These are phyloP conservation scores for Colletotrichum plurivorum DNA, from an alignment of 2,329 filamentous ascomycete species.

Conservation along the genomic window DNA sequence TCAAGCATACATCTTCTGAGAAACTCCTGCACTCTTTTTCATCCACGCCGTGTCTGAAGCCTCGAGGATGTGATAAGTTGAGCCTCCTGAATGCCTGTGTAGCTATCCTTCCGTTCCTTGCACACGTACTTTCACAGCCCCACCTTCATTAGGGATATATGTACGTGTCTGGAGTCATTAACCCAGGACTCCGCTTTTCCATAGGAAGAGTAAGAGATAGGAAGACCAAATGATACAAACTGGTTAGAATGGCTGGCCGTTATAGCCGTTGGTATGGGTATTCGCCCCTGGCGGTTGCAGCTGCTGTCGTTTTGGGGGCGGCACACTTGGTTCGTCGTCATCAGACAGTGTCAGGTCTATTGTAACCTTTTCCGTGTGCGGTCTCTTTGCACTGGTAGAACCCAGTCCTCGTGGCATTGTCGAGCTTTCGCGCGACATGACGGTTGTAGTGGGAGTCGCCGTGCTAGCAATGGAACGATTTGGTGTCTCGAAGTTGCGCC, in stretches of 20 bases:
- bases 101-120: slow-evolving; percentile 35
- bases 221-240: neutral
- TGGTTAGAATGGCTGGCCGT: slow-evolving; percentile 18
- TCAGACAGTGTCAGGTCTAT: slow-evolving; percentile 71
- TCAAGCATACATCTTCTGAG: slow-evolving; percentile 16
- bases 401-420: slow-evolving; percentile 52
- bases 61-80: slow-evolving; percentile 24
- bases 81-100: slow-evolving; percentile 36
- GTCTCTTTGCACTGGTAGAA: slow-evolving; percentile 62
- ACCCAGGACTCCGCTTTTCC: slow-evolving; percentile 6
- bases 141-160: slow-evolving; percentile 25
- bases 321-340: slow-evolving; percentile 67
- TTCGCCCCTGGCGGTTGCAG: slow-evolving; percentile 31
- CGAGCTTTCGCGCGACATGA: slow-evolving; percentile 54
- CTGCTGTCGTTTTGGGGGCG: slow-evolving; percentile 63
- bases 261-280: slow-evolving; percentile 32
- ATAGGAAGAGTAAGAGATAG: neutral
- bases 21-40: neutral
- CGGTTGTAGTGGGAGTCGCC: slow-evolving; percentile 54
- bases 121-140: slow-evolving; percentile 29
- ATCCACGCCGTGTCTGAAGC: slow-evolving; percentile 18
- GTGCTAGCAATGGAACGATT: slow-evolving; percentile 52
- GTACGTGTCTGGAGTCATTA: slow-evolving; percentile 20
- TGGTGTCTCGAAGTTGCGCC: slow-evolving; percentile 54
- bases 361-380: slow-evolving; percentile 62